Evolutionary conservation across 176 grass and related monocot species (phyloP), one percentile per base, ranked within the genome.

Genomic region (Leersia perrieri): DNA sequence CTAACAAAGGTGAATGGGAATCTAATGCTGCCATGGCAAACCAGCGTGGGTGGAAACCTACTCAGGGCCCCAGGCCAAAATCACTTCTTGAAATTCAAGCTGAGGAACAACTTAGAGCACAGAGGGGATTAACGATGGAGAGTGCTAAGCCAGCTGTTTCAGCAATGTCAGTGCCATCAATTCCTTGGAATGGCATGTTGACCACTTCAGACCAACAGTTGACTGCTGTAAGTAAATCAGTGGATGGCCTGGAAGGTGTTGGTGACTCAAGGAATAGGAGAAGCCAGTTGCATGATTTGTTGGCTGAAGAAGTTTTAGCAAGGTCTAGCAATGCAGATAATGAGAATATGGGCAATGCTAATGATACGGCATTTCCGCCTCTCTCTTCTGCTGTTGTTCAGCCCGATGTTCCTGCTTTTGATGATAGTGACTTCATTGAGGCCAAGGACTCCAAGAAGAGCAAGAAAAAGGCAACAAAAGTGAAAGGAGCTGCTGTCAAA

Each of bases 401-500:
- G 75, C 41, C 38, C 41, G 81, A 91, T 75, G 23, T 58, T 74
- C 69, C 80, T 85, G 77, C 72, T 73, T 26, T 90, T 74, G 93
- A 88, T 86, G 90, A 87, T 76, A 86, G 75, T 82, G 93, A 99
- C 57, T 99, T 99, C 72, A 95, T 99, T 73, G 93, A 99, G 76
- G 93, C 97, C n/a, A 99, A 92, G 87, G 93, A 99, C 55, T 88
- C 87, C 13, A 99, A 93, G 86, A 99, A 96, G 86, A 93, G 70
- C 65, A 91, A 90, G 67, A 99, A 91, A 83, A 99, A 92, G 74
- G 87, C 84, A 74, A 76, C 93, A 78, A 99, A 96, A 60, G 62
- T 84, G 14, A 99, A 96, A 88, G 75, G 62, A 72, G 65, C 77
- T 49, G 79, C 88, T 64, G 51, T 75, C 13, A 99, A 93, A 67